Conservation (phyloP, 2,329 filamentous ascomycete species). For the Clonostachys rosea region DNA sequence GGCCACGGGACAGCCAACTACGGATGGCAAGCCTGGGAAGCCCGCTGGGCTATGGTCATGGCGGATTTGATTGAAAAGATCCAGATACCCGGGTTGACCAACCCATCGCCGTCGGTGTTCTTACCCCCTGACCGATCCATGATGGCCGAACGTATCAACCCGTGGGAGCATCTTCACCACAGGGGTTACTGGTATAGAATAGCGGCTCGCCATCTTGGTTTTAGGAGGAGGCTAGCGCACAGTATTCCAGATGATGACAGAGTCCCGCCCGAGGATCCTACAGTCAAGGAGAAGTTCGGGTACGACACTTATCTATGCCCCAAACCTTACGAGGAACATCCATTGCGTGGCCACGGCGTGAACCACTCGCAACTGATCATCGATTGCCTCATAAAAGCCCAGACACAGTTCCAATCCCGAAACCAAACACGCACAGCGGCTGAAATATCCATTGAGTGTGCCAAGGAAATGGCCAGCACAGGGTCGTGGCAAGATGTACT, state of each 20-base stretch:
- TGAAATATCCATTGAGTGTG: conserved; percentile 53
- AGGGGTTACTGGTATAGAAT: conserved; percentile 63
- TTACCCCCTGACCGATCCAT: conserved; percentile 55
- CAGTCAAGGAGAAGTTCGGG: conserved; percentile 45
- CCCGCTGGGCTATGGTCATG: conserved; percentile 63
- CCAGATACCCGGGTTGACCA: conserved; percentile 43
- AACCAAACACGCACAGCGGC: conserved; percentile 47
- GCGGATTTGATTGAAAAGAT: conserved; percentile 53
- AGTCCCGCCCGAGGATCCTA: conserved; percentile 39
- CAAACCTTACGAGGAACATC: conserved; percentile 55
- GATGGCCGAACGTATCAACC: conserved; percentile 51
- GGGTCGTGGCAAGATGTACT: conserved; percentile 50
- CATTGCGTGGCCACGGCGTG: conserved; percentile 42
- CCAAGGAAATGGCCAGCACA: conserved; percentile 46
- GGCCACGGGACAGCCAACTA: conserved; percentile 86
- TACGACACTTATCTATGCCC: conserved; percentile 67
- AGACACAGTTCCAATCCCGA: conserved; percentile 47
- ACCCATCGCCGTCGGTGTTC: conserved; percentile 38
- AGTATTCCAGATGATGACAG: conserved; percentile 56
- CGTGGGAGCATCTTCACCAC: conserved; percentile 62
- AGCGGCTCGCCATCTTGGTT: conserved; percentile 51
- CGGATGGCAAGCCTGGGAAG: conserved; percentile 92
- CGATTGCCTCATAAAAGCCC: conserved; percentile 44
- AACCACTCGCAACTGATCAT: conserved; percentile 53
- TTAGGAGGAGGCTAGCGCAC: conserved; percentile 47